phyloP scores from a whole-genome alignment of 208 protist genomes.

The Acanthamoeba quina region DNA sequence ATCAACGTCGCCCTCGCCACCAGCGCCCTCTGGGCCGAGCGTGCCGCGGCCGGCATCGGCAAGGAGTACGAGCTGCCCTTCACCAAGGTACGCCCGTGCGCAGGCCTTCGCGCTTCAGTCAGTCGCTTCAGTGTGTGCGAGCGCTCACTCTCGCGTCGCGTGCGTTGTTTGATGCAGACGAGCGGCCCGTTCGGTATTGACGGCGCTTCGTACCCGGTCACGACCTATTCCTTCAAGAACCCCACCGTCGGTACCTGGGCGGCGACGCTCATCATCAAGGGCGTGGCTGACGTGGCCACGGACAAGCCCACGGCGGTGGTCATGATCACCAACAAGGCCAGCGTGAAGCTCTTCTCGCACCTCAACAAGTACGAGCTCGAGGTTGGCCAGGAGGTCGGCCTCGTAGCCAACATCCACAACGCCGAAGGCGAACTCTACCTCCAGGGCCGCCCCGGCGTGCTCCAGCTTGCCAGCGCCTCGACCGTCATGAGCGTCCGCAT shows the following conservation, averaged over 20 bases:
- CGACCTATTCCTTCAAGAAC: conserved; percentile 41
- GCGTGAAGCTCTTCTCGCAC: conserved; percentile 49
- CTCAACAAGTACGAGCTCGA: conserved; percentile 62
- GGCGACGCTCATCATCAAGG: conserved; percentile 16
- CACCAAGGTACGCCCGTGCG: background rate
- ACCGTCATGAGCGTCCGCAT: background rate
- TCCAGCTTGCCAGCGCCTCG: background rate
- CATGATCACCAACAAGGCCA: conserved; percentile 48
- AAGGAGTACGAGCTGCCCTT: background rate
- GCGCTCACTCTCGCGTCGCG: background rate
- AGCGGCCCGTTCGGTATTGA: conserved; percentile 49
- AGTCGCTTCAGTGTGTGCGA: background rate
- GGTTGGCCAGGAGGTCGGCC: conserved; percentile 51
- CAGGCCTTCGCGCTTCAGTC: background rate
- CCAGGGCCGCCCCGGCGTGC: background rate
- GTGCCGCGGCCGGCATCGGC: background rate
- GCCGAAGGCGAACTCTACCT: background rate
- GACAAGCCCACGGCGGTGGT: background rate
- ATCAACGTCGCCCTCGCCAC: background rate
- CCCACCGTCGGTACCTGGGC: conserved; percentile 33
- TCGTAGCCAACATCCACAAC: conserved; percentile 57
- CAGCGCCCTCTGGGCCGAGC: background rate
- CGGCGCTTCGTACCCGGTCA: conserved; percentile 28
- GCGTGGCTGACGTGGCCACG: conserved; percentile 9
- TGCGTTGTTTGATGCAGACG: conserved; percentile 15